A percentile compares a stretch with the other conserved stretches of the same genome.
Conservation (phyloP, 441 rosid genomes). For the Erodium texanum region DNA sequence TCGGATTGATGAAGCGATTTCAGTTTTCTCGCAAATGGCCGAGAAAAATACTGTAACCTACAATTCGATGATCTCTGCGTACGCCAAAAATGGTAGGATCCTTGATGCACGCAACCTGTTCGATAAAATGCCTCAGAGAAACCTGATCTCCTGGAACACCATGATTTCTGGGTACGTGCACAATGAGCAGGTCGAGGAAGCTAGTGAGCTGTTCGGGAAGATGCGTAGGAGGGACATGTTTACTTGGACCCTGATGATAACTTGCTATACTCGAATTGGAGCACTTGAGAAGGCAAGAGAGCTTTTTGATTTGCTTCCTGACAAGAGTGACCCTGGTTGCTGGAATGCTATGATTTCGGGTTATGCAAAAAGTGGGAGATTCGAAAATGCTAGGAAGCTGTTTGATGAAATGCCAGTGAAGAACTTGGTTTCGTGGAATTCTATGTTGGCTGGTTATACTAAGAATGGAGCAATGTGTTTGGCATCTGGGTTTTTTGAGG, state of each 20-base stretch:
- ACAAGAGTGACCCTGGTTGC: slow-evolving; percentile 24
- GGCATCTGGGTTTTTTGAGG: slow-evolving; percentile 21
- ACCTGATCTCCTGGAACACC: slow-evolving; percentile 31
- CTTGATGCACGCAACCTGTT: slow-evolving; percentile 25
- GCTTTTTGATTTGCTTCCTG: slow-evolving; percentile 29
- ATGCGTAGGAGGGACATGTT: slow-evolving; percentile 25
- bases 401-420: slow-evolving; percentile 24
- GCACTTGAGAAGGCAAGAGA: slow-evolving; percentile 27
- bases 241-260: slow-evolving; percentile 31
- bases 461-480: slow-evolving; percentile 23
- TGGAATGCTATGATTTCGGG: slow-evolving; percentile 33
- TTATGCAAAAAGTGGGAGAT: slow-evolving; percentile 28
- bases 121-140: slow-evolving; percentile 26
- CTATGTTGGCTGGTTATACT: slow-evolving; percentile 29
- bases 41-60: slow-evolving; percentile 30
- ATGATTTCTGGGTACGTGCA: slow-evolving; percentile 28
- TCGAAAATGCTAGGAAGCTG: slow-evolving; percentile 24
- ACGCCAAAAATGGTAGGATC: slow-evolving; percentile 23
- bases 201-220: slow-evolving; percentile 22
- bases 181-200: slow-evolving; percentile 18
- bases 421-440: slow-evolving; percentile 30
- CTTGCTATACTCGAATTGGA: slow-evolving; percentile 22
- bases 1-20: slow-evolving; percentile 42
- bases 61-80: slow-evolving; percentile 31
- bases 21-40: slow-evolving; percentile 57